Conservation (phyloP, 2,329 filamentous ascomycete genomes). For the Fusarium praegraminearum region DNA sequence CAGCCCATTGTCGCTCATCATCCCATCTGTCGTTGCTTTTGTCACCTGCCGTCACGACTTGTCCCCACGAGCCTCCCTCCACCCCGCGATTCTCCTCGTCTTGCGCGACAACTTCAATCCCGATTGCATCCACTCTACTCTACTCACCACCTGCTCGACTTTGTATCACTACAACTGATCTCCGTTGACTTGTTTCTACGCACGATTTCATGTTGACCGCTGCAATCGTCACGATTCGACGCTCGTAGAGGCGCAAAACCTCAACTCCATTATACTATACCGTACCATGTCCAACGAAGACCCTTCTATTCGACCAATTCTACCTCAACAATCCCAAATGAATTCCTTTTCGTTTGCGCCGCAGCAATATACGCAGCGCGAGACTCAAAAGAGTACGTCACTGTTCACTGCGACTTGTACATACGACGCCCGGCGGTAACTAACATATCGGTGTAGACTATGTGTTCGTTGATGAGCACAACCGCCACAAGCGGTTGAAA, state of each 20-base stretch:
- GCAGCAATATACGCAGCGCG: constrained; percentile 66
- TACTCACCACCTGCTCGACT: constrained; percentile 15
- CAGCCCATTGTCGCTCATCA: constrained; percentile 15
- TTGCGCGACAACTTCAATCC: constrained; percentile 29
- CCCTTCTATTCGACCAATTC: constrained; percentile 69
- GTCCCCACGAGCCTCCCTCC: constrained; percentile 39
- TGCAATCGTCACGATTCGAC: constrained; percentile 29
- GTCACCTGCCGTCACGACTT: constrained; percentile 33
- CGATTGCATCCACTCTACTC: constrained; percentile 3
- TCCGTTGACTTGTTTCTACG: constrained; percentile 25
- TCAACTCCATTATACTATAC: constrained; percentile 29
- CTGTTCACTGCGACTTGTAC: constrained; percentile 22
- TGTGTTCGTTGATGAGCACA: constrained; percentile 99
- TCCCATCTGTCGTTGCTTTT: constrained; percentile 36
- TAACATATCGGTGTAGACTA: constrained; percentile 73
- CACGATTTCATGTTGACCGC: constrained; percentile 50
- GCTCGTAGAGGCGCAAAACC: constrained; percentile 46
- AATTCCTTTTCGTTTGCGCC: constrained; percentile 82
- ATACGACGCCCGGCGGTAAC: constrained; percentile 7
- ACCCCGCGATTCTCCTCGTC: constrained; percentile 38
- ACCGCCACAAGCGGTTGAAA: constrained; percentile 96
- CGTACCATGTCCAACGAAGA: constrained; percentile 70
- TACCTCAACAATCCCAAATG: constrained; percentile 72
- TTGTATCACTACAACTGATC: constrained; percentile 16
- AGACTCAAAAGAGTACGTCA: constrained; percentile 84